Percentiles rank a stretch among this genome's conserved stretches.
Conservation (phyloP, 257 asterid species). For the Thymus quinquecostatus region DNA sequence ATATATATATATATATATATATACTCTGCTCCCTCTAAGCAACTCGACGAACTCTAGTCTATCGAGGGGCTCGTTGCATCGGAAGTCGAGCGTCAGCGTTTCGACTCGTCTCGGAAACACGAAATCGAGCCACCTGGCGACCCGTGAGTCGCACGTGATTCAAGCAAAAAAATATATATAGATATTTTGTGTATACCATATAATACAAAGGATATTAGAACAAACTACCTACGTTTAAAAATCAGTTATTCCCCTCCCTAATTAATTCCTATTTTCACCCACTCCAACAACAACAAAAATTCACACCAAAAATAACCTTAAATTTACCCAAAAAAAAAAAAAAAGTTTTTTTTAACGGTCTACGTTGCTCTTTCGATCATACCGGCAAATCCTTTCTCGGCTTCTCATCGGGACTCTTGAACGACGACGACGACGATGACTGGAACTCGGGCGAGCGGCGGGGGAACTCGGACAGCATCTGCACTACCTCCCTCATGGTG, state of each 20-base stretch:
- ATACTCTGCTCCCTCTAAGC: too few relatives aligned
- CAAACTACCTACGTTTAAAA: constrained; percentile 32
- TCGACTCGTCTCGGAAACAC: too few relatives aligned
- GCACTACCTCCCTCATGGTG: constrained; percentile 90
- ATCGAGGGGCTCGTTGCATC: too few relatives aligned
- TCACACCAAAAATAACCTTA: neutral
- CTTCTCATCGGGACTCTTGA: constrained; percentile 42
- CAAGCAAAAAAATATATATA: constrained; percentile 22
- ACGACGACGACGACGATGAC: constrained; percentile 54
- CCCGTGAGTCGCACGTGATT: neutral
- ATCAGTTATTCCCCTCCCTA: constrained; percentile 30
- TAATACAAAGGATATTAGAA: constrained; percentile 25
- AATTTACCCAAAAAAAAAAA: neutral
- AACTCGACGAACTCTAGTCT: too few relatives aligned
- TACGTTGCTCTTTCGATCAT: constrained; percentile 26
- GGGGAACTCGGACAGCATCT: constrained; percentile 84
- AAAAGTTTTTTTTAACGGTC: neutral
- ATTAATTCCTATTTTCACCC: constrained; percentile 10
- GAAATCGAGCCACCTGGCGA: too few relatives aligned
- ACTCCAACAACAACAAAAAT: neutral
- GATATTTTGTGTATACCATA: constrained; percentile 36
- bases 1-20: too few relatives aligned
- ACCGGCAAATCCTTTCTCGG: constrained; percentile 41
- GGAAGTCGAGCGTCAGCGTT: too few relatives aligned
- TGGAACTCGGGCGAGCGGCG: constrained; percentile 49